A percentile compares a stretch with the other conserved stretches of the same genome.
Conservation (phyloP, 2,329 filamentous ascomycete species). For the Aspergillus udagawae region DNA sequence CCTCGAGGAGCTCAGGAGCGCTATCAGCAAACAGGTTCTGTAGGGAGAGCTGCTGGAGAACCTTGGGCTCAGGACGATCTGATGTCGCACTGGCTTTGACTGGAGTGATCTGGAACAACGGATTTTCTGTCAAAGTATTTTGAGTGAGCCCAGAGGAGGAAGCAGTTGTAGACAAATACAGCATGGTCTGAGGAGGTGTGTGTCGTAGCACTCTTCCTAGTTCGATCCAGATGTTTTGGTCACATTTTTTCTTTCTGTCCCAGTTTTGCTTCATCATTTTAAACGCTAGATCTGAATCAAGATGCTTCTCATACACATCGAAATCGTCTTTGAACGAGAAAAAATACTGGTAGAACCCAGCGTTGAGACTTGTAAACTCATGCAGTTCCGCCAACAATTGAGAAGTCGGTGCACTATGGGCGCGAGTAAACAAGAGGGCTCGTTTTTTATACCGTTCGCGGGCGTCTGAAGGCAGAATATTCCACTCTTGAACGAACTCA, state of each 20-base stretch:
- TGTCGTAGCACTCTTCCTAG: neutral
- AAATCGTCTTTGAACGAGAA: neutral
- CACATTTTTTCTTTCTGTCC: neutral
- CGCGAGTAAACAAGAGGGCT: neutral
- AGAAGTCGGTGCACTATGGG: neutral
- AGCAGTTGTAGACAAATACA: neutral
- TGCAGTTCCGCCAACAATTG: neutral
- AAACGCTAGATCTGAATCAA: neutral
- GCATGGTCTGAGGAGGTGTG: neutral
- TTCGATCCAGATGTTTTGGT: neutral
- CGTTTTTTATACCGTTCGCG: neutral
- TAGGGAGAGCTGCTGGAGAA: neutral
- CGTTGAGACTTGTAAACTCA: neutral
- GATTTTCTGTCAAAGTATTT: neutral
- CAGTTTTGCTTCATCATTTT: neutral
- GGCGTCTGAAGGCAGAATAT: neutral
- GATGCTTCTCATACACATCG: neutral
- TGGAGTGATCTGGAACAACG: neutral
- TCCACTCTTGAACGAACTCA: neutral
- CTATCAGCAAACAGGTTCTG: neutral
- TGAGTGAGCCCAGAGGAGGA: neutral
- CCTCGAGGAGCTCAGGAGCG: neutral
- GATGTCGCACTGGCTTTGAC: neutral
- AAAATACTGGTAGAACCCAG: neutral
- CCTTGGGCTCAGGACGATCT: neutral